A percentile compares a stretch with the other conserved stretches of the same genome.
Conservation (phyloP, 768 basidiomycete genomes). For the Trichaptum fuscoviolaceum region DNA sequence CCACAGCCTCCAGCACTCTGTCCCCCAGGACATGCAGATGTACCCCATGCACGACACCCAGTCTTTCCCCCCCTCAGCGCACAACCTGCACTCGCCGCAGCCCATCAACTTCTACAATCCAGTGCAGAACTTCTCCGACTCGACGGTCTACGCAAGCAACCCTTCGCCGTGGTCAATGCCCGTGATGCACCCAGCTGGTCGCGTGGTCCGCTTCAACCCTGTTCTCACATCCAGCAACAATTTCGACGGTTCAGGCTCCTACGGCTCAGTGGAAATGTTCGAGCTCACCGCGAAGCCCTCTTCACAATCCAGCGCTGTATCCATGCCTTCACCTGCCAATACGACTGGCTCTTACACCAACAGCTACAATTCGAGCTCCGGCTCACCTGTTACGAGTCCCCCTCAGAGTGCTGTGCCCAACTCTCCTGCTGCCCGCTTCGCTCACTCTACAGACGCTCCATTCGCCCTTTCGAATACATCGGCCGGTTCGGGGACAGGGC, state of each 20-base stretch:
- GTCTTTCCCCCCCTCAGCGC: not conserved
- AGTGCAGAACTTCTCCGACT: not conserved
- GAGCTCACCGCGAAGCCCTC: not conserved
- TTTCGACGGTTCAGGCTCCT: not conserved
- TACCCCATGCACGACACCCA: not conserved
- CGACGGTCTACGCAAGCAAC: not conserved
- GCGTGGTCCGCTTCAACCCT: not conserved
- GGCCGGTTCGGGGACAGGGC: too few species aligned
- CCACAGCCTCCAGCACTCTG: not conserved
- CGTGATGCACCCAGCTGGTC: too few species aligned
- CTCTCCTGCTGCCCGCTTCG: not conserved
- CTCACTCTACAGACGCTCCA: conserved; percentile 1
- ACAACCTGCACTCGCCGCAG: not conserved
- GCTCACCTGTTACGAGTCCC: not conserved
- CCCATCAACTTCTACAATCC: not conserved
- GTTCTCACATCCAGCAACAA: not conserved
- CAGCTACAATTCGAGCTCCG: not conserved
- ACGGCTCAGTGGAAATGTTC: not conserved
- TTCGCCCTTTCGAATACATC: not conserved
- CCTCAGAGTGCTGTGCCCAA: conserved; percentile 5
- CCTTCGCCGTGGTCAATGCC: not conserved
- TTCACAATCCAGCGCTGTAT: not conserved
- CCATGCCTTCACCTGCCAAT: not conserved
- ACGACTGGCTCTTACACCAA: not conserved
- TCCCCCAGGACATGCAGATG: not conserved